Evolutionary conservation across 371 early-diverging fungal genomes (phyloP).

Genomic region (Circinella minor): DNA sequence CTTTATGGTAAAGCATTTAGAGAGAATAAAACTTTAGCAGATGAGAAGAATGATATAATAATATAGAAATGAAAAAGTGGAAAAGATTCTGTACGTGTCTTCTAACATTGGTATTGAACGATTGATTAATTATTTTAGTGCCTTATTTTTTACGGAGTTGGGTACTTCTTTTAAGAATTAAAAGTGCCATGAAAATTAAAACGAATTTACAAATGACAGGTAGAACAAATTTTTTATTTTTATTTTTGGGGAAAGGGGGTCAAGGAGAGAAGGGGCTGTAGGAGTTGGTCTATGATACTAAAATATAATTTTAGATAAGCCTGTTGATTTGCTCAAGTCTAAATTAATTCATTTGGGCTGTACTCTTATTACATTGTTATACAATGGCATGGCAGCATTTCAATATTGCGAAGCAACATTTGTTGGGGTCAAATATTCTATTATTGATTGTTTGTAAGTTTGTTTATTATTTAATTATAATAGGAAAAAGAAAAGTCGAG

Average conservation of each 20-base stretch:
- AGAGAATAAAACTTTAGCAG: too few relatives aligned
- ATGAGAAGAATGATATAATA: too few relatives aligned
- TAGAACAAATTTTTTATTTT: background rate
- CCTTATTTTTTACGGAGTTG: constrained; percentile 70
- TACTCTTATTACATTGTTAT: constrained; percentile 66
- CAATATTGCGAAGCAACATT: constrained; percentile 72
- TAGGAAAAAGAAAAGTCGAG: background rate
- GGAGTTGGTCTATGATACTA: too few relatives aligned
- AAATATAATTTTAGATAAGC: constrained; percentile 24
- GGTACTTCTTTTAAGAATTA: constrained; percentile 59
- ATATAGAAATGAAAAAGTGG: too few relatives aligned
- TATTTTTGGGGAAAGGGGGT: too few relatives aligned
- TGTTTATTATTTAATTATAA: background rate
- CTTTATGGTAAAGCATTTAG: constrained; percentile 46
- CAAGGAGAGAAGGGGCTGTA: too few relatives aligned
- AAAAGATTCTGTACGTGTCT: too few relatives aligned
- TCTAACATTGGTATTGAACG: too few relatives aligned
- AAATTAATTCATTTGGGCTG: constrained; percentile 66
- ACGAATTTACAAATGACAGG: constrained; percentile 59
- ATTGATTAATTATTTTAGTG: constrained; percentile 26
- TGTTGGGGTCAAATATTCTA: constrained; percentile 49
- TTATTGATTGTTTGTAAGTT: constrained; percentile 55
- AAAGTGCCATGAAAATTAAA: constrained; percentile 64
- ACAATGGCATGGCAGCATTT: constrained; percentile 73
- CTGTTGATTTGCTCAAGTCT: constrained; percentile 61